Percentiles rank a stretch among this genome's conserved stretches.
phyloP scores from a whole-genome alignment of 306 rosid genomes.

The Sesbania bispinosa region DNA sequence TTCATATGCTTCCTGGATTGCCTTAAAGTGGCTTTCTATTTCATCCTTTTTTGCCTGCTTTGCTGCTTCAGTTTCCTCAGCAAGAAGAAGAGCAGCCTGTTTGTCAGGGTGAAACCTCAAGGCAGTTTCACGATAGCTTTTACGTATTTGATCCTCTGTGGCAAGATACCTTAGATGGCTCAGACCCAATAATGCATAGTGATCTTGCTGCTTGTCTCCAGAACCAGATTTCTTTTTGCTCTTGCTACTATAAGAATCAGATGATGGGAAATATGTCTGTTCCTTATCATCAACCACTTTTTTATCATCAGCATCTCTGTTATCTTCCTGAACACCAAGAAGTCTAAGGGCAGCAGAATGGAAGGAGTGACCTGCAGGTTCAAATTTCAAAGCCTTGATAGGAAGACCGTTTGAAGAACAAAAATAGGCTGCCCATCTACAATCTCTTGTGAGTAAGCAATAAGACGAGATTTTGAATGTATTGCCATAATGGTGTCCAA shows the following conservation, averaged over 20 bases:
- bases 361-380: conserved; percentile 93
- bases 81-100: conserved; percentile 83
- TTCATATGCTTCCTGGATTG: conserved; percentile 91
- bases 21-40: conserved; percentile 85
- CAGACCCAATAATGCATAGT: conserved; percentile 90
- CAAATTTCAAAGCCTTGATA: conserved; percentile 57
- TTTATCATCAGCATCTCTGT: conserved; percentile 35
- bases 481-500: conserved; percentile 44
- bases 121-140: conserved; percentile 94
- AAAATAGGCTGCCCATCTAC: conserved; percentile 83
- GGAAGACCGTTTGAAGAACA: conserved; percentile 83
- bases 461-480: conserved; percentile 41
- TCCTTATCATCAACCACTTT: conserved; percentile 65
- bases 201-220: conserved; percentile 81
- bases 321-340: conserved; percentile 58
- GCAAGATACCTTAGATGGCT: conserved; percentile 93
- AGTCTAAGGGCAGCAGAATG: conserved; percentile 76
- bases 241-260: conserved; percentile 87
- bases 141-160: conserved; percentile 87
- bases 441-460: conserved; percentile 68
- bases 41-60: conserved; percentile 84
- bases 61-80: conserved; percentile 78
- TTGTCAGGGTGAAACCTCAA: conserved; percentile 94
- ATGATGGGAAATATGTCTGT: conserved; percentile 48
- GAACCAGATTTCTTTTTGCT: conserved; percentile 80